phyloP scores from a whole-genome alignment of 140 eudicot species.

The Erigeron philadelphicus region DNA sequence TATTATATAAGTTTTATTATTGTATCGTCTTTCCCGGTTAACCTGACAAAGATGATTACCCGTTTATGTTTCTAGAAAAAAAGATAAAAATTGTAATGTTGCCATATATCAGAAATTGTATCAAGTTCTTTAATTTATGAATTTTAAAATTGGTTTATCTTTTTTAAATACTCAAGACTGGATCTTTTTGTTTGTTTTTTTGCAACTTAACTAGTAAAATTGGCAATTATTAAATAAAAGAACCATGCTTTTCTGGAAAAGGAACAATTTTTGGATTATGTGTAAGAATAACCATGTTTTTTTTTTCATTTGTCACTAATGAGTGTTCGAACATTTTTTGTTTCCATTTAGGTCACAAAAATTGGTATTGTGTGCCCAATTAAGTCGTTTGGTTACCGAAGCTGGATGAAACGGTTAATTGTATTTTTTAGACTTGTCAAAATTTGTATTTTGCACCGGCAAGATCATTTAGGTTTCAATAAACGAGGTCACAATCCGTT shows the following conservation, averaged over 20 bases:
- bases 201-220: not conserved
- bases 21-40: not conserved
- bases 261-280: not conserved
- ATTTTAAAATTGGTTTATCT: not conserved
- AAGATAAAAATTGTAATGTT: constrained; percentile 15
- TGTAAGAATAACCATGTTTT: not conserved
- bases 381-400: too few species aligned
- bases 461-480: too few species aligned
- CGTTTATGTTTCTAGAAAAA: not conserved
- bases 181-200: not conserved
- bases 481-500: too few species aligned
- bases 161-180: not conserved
- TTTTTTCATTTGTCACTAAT: too few species aligned
- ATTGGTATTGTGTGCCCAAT: too few species aligned
- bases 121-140: not conserved
- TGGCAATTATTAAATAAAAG: not conserved
- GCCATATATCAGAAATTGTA: constrained; percentile 11
- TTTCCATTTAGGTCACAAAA: too few species aligned
- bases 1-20: not conserved
- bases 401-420: too few species aligned
- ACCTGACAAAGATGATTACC: too few species aligned
- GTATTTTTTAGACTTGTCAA: too few species aligned
- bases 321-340: not conserved
- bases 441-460: too few species aligned
- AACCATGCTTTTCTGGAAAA: too few species aligned